Percentiles rank a stretch among this genome's conserved stretches.
These are phyloP conservation scores for Acacia melanoxylon DNA, from an alignment of 306 rosid genomes.

Conservation along the genomic window DNA sequence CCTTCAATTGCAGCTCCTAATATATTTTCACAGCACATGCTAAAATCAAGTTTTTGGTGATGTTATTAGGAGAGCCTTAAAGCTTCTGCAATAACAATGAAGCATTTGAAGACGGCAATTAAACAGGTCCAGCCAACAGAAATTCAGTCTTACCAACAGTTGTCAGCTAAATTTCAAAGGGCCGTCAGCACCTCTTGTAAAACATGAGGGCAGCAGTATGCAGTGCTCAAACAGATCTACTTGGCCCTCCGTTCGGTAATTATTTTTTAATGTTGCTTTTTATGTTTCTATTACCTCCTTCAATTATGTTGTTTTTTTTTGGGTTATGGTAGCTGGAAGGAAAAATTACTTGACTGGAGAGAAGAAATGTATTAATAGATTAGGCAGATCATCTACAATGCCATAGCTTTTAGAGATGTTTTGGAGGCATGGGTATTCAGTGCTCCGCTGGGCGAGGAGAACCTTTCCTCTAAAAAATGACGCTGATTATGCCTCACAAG, in stretches of 20 bases:
- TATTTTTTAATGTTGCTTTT: constrained; percentile 20
- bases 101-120: constrained; percentile 69
- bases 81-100: constrained; percentile 67
- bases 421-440: neutral
- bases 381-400: neutral
- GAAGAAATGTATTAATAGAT: neutral
- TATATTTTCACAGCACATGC: neutral
- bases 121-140: constrained; percentile 64
- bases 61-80: constrained; percentile 64
- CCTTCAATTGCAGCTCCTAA: neutral
- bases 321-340: constrained; percentile 7
- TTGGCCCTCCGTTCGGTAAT: constrained; percentile 50
- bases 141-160: constrained; percentile 59
- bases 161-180: constrained; percentile 74
- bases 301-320: constrained; percentile 19
- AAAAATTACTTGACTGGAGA: neutral
- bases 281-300: constrained; percentile 4
- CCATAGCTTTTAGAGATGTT: neutral
- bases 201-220: constrained; percentile 35
- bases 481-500: neutral
- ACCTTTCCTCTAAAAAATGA: neutral
- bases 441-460: neutral
- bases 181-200: constrained; percentile 48
- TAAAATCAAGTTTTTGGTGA: neutral
- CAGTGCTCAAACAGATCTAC: constrained; percentile 29